Base-by-base conservation (phyloP, 805 yeast species). In the Metschnikowia corniflorae region DNA sequence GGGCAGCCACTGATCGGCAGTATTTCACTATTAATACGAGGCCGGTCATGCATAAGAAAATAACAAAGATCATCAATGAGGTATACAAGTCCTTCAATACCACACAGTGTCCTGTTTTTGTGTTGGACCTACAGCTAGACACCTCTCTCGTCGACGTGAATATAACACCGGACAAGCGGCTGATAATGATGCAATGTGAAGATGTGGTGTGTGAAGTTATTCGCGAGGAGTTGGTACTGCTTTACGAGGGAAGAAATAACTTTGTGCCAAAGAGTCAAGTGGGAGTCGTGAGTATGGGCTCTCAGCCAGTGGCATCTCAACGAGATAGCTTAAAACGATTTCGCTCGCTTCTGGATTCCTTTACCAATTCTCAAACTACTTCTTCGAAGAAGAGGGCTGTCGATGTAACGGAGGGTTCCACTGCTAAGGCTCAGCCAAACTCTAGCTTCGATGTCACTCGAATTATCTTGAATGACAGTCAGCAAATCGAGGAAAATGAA, bases 141-240 rank as follows among this genome's bases (percentile, higher is more conserved):
- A 68, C 83, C 0, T 49, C 53, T 17, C 63, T 67, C 25, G 42
- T 82, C n/a, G 98, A 93, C 60, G 70, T 93, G 14, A 93, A 93
- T 58, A 84, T 93, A 1, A 81, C 96, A 0, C 97, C 98, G 0
- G 97, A 93, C 56, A 93, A 93, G 55, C 68, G 91, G 35, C 75
- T 78, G 2, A 69, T 89, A 2, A 54, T 85, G 50, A 54, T 88
- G 2, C 87, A 81, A 40, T 68, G 78, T 43, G 97, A 89, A 56
- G 55, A 59, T 3, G 55, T 62, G n/a, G 54, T 89, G 1, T 47
- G 83, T 4, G 83, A 80, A 22, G 60, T 61, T 1, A 44, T 91
- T 5, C 66, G 77, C 35, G 73, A 67, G n/a, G 56, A 65, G n/a
- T 49, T 89, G 13, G 49, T 53, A 0, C 54, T 57, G 1, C 69